Evolutionary conservation across 139 green algal species (phyloP), one percentile per base, ranked within the genome.

Genomic region (Chlorella sp.): DNA sequence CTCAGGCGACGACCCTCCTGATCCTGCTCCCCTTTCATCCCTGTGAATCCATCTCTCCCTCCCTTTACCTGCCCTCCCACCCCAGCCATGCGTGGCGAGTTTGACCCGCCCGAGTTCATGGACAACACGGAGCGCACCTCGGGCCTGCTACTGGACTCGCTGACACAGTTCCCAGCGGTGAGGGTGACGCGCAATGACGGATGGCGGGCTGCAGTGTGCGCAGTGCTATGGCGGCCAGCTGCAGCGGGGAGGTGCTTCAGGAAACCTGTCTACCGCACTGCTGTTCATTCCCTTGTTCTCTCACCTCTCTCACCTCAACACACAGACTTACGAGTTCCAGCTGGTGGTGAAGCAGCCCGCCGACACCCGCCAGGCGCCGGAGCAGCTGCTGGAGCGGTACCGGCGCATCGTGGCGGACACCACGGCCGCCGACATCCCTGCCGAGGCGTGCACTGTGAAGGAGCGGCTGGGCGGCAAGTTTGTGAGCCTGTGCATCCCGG

Each of bases 71-170:
- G 17, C 32, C 16, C 1, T 11, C 67, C n/a, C 4, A 13, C 15
- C 64, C 86, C 91, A 55, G 92, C 92, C 15, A 79, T 96, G 39
- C 87, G 92, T 0, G 93, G 93, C 6, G 88, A 93, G 82, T 93
- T 94, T 72, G 89, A 93, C 72, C 89, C 90, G 3, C 85, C 89
- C 0, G n/a, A 41, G 20, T 51, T 25, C 51, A 47, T 71, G 23
- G 26, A 78, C 32, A 92, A 95, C 80, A 93, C 86, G 1, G 89
- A 95, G 79, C 87, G 89, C 4, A 73, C 57, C 1, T 18, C 69
- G 0, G 91, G 92, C 20, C 56, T 92, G 39, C 76, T 96, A 2
- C 74, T 95, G 62, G 85, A 86, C 28, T 85, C 87, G 13, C 78
- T 96, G 0, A 88, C 88, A 28, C 74, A 88, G 38, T 96, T 92